A percentile compares a stretch with the other conserved stretches of the same genome.
Conservation (phyloP, 164 flowering plant genomes). For the Tetracentron sinense region DNA sequence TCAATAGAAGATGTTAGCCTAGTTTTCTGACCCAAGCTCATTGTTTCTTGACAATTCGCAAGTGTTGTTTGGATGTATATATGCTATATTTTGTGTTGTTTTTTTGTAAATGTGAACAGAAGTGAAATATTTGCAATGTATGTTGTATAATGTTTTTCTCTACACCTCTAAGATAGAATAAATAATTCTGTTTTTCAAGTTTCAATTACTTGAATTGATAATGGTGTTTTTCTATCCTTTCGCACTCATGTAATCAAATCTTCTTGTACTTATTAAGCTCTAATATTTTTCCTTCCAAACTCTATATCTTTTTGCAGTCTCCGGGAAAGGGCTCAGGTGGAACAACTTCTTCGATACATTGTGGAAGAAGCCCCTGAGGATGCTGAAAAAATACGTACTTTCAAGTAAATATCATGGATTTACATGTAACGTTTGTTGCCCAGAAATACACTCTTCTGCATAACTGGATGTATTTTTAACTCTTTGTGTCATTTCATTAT, state of each 20-base stretch:
- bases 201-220: background rate
- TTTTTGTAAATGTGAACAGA: background rate
- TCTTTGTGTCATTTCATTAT: background rate
- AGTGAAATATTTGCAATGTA: background rate
- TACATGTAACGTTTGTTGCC: background rate
- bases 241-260: background rate
- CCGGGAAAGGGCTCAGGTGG: conserved; percentile 74
- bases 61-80: background rate
- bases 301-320: conserved; percentile 38
- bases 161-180: background rate
- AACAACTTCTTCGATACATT: conserved; percentile 69
- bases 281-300: background rate
- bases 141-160: background rate
- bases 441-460: background rate
- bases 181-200: background rate
- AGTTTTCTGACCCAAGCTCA: too few relatives aligned
- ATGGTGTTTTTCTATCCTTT: background rate
- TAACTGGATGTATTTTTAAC: background rate
- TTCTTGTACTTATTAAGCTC: background rate
- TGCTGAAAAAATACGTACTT: conserved; percentile 65
- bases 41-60: too few relatives aligned
- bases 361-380: conserved; percentile 86
- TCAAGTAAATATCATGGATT: conserved; percentile 48
- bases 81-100: background rate
- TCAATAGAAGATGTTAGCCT: too few relatives aligned